phyloP scores from a whole-genome alignment of 225 moss, liverwort and hornwort species.

The Pleurozium schreberi region DNA sequence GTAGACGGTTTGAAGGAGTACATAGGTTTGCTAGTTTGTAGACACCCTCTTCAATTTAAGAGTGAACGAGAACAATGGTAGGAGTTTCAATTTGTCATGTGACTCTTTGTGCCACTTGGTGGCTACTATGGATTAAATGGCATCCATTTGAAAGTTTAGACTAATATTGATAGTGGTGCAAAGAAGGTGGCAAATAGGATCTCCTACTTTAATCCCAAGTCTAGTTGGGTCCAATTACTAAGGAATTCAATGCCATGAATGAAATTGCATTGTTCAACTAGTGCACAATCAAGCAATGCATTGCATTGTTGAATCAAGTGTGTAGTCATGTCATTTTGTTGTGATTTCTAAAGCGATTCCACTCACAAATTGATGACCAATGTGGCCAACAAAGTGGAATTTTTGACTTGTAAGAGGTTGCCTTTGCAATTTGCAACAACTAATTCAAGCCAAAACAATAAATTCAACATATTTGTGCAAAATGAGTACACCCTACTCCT shows the following conservation, averaged over 20 bases:
- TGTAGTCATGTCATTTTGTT: neutral
- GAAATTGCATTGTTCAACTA: neutral
- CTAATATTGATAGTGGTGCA: neutral
- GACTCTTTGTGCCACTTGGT: neutral
- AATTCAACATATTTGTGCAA: neutral
- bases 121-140: neutral
- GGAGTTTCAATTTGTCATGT: neutral
- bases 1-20: neutral
- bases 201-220: neutral
- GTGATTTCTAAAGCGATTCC: neutral
- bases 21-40: neutral
- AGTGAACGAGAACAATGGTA: neutral
- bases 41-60: neutral
- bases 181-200: neutral
- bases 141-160: neutral
- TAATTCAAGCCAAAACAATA: neutral
- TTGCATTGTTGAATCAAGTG: neutral
- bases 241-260: neutral
- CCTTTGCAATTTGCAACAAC: neutral
- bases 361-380: neutral
- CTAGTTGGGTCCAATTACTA: neutral
- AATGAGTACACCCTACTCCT: neutral
- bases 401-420: rapidly evolving
- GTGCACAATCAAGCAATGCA: neutral
- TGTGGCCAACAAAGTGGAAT: rapidly evolving